A percentile compares a stretch with the other conserved stretches of the same genome.
These are phyloP conservation scores for Eucalyptus shirleyi DNA, from an alignment of 345 rosid species.

Conservation along the genomic window DNA sequence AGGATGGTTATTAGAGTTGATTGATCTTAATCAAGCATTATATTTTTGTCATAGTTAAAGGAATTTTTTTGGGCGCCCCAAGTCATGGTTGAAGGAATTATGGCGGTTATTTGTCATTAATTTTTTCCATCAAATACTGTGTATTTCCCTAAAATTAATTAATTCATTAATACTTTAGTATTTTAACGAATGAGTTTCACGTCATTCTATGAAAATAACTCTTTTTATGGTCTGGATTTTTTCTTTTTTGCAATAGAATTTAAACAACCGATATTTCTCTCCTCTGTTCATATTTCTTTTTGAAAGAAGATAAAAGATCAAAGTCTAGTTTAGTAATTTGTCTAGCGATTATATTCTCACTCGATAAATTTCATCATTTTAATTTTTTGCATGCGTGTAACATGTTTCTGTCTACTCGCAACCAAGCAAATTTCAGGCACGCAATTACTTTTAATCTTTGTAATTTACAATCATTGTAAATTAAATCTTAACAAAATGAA, in stretches of 20 bases:
- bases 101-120: neutral
- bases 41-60: neutral
- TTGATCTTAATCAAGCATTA: neutral
- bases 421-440: neutral
- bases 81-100: neutral
- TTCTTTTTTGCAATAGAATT: neutral
- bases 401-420: neutral
- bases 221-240: too few relatives aligned
- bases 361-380: neutral
- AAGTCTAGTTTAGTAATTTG: neutral
- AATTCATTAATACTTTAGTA: neutral
- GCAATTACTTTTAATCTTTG: neutral
- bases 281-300: neutral
- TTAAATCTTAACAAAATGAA: neutral
- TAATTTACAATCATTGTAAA: neutral
- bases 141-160: neutral
- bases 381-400: neutral
- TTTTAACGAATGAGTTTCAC: neutral
- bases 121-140: neutral
- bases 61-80: neutral
- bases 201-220: neutral
- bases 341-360: neutral
- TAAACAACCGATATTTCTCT: neutral
- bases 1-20: rapidly evolving
- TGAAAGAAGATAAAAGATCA: neutral